Base-by-base conservation (phyloP, 2,329 filamentous ascomycete genomes). In the Calonectria fujianensis region DNA sequence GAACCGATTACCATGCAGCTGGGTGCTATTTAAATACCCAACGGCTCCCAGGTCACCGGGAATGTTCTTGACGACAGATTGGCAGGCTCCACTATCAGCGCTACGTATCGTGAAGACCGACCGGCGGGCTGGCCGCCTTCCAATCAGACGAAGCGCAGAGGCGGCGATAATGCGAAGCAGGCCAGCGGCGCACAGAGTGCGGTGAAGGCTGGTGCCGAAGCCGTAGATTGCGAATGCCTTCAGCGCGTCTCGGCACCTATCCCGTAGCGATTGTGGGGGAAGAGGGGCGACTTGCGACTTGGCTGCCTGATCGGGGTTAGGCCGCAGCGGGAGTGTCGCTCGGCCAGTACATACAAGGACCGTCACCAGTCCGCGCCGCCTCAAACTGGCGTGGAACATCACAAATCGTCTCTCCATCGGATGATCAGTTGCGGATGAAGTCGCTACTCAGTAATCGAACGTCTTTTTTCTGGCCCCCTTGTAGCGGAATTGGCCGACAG, bases 281-380 rank as follows among this genome's bases (percentile, higher is more conserved):
- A 41, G 67, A 71, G 70, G 71, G 68, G 59, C 48, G 20, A 73
- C 57, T 67, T 84, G 82, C 75, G 76, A 72, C 83, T 82, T 80
- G 82, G 80, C 80, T 85, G 76, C 84, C 80, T 16, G 1, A 75
- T 80, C 48, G 2, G 74, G 83, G 35, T 70, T 85, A 85, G 84
- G 35, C 35, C 71, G 66, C 29, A 3, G 32, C 45, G 41, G 64
- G 67, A 10, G 61, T 59, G 69, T 35, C 41, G 41, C 65, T 54
- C 52, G 37, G 27, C 69, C 57, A 63, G 61, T 20, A 32, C 61
- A 65, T 65, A 65, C 61, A 65, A 65, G 61, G 61, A 65, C 27
- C 39, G 61, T 65, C 61, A 32, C 24, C 61, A 65, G 37, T 35
- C 37, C 35, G 32, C 32, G 37, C 61, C 61, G 27, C 39, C 61